Base-by-base conservation (phyloP, 1,284 basidiomycete species). In the Cerrena zonata region DNA sequence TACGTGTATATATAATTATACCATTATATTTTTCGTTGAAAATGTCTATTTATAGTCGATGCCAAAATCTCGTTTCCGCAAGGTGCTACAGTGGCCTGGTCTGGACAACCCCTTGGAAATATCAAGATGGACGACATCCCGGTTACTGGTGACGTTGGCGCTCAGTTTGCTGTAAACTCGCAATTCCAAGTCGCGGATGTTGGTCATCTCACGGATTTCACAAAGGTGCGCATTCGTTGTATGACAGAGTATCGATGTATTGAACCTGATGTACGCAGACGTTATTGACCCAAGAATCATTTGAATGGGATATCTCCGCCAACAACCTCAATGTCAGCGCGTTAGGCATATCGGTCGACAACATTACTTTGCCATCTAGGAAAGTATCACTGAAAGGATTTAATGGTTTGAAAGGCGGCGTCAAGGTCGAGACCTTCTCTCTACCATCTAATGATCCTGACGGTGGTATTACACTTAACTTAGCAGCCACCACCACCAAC, bases 291-390 rank as follows among this genome's bases (percentile, higher is more conserved):
- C 69, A 82, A 55, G 81, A 84, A 57, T 78, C 76, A 12, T 91
- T 91, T 61, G 76, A 82, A 18, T 91, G 88, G 87, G 73, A 77
- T 26, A 89, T 91, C 56, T 73, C 78, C 15, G 83, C 79, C n/a
- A 72, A 82, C 36, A 84, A 86, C 59, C 64, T 90, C 36, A 78
- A 75, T 37, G 82, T 84, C 26, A 70, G 66, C 44, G 79, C 80
- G 10, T 69, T 85, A 40, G 81, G 80, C 77, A 80, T 88, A 53
- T 65, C 70, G 26, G 80, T 88, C 27, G 58, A 75, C 30, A 77
- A 75, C 12, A 77, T 89, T 51, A 64, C 69, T 5, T 70, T 87
- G 36, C 64, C 75, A 7, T 66, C 74, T 19, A 86, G 86, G 69
- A 71, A 66, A n/a, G 79, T 90, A 11, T 78, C 78, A 11, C 68